Base-by-base conservation (phyloP, 2,329 filamentous ascomycete genomes). In the Pestalotiopsis sp. region DNA sequence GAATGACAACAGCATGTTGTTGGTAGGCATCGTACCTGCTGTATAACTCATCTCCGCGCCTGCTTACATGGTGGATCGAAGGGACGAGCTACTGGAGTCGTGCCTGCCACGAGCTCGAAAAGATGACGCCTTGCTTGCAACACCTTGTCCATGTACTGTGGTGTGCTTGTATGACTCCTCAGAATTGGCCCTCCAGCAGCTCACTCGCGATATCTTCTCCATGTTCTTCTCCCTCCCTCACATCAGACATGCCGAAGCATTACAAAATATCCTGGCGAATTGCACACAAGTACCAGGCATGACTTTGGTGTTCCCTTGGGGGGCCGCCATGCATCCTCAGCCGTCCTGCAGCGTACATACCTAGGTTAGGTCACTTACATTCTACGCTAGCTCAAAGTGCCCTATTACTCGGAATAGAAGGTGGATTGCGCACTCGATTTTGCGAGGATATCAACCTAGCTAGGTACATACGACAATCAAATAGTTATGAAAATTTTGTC, bases 391-490 rank as follows among this genome's bases (percentile, higher is more conserved):
- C 31, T 36, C 31, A 40, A 62, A 62, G 59, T 62, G 59, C 59
- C 59, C 31, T 62, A 62, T 40, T 40, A 31, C 59, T 40, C 59
- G 20, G 59, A 40, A 36, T 12, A 62, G 59, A 62, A 62, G 59
- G 59, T 62, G 59, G 59, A 17, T 41, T 62, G 31, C 31, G n/a
- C 13, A 36, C 12, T 40, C 17, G 59, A 40, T 36, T 27, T 59
- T n/a, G 23, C 27, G 23, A 27, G 23, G 57, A 36, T n/a, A 31
- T 59, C 57, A 27, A 27, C 25, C 25, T 62, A 14, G 59, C 38
- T n/a, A 20, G 14, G 13, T n/a, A 36, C 17, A 62, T 27, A n/a
- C 59, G 17, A 52, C 20, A 52, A 20, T 52, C 17, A 20, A 17
- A 52, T 20, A n/a, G 11, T n/a, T 11, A 11, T 52, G n/a, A n/a